Evolutionary conservation across 495 filamentous ascomycete species (phyloP).

Genomic region (Venustampulla echinocandica): DNA sequence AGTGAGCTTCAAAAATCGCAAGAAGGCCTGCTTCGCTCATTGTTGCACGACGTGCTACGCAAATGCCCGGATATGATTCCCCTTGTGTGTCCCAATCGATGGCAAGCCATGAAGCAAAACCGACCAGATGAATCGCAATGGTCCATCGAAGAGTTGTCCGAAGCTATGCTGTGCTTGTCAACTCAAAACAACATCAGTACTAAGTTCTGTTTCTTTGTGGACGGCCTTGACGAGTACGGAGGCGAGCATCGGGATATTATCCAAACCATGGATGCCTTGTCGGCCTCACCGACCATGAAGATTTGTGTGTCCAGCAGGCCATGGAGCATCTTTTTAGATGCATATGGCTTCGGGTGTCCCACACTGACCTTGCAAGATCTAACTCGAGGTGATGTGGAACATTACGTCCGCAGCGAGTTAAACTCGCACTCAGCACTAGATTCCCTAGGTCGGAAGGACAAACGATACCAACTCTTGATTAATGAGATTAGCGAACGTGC

Average conservation of each 20-base stretch:
- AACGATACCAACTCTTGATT: neutral
- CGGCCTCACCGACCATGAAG: slow-evolving; percentile 28
- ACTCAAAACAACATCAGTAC: slow-evolving; percentile 11
- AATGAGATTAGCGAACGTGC: slow-evolving; percentile 21
- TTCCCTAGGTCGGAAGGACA: neutral
- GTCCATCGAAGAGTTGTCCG: neutral
- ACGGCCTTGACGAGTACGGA: slow-evolving; percentile 38
- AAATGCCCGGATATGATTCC: slow-evolving; percentile 7
- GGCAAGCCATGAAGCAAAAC: neutral
- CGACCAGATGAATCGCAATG: neutral
- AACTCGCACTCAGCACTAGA: neutral
- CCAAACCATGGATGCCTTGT: slow-evolving; percentile 8
- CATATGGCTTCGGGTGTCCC: slow-evolving; percentile 9
- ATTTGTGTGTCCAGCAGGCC: slow-evolving; percentile 44
- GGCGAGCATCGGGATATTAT: slow-evolving; percentile 2
- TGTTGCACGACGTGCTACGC: slow-evolving; percentile 31
- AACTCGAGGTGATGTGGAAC: slow-evolving; percentile 15
- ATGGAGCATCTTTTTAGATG: slow-evolving; percentile 33
- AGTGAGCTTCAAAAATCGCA: slow-evolving; percentile 31
- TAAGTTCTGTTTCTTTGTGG: slow-evolving; percentile 38
- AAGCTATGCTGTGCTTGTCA: neutral
- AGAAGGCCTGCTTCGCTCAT: slow-evolving; percentile 32
- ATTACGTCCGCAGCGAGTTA: slow-evolving; percentile 3
- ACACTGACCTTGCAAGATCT: slow-evolving; percentile 18
- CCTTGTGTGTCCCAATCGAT: neutral